phyloP scores from a whole-genome alignment of 306 rosid genomes.

The Acacia acuminata region DNA sequence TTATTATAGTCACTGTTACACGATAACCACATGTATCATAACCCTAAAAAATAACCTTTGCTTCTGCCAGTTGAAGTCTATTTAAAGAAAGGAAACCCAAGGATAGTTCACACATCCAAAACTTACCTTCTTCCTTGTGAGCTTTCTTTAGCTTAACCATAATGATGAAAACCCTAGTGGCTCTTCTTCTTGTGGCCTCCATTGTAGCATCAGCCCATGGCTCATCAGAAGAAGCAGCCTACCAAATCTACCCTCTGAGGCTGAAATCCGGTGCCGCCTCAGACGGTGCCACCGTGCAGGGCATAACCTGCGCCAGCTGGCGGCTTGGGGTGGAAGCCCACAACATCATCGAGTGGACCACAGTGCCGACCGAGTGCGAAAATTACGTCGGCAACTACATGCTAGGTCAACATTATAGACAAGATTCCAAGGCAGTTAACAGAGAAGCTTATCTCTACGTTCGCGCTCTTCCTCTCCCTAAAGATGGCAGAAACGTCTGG shows the following conservation, averaged over 20 bases:
- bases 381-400: conserved; percentile 54
- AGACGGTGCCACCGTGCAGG: conserved; percentile 13
- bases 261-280: conserved; percentile 9
- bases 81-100: background rate
- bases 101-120: background rate
- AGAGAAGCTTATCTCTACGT: conserved; percentile 34
- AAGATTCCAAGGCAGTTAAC: conserved; percentile 44
- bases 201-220: background rate
- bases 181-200: background rate
- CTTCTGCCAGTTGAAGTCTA: background rate
- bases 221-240: background rate
- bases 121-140: background rate
- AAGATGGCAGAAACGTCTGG: conserved; percentile 36
- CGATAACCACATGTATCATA: too few species aligned
- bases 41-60: too few species aligned
- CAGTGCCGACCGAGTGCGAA: conserved; percentile 46
- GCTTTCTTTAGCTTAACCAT: background rate
- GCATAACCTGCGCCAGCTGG: conserved; percentile 56
- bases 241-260: conserved; percentile 47
- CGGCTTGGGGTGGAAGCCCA: conserved; percentile 59
- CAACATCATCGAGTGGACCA: conserved; percentile 43
- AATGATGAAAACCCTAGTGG: background rate
- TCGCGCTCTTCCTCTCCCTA: conserved; percentile 13
- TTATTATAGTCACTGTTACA: too few species aligned
- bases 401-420: conserved; percentile 39